phyloP scores from a whole-genome alignment of 202 grass and related monocot species.

The Elaeis oleifera region DNA sequence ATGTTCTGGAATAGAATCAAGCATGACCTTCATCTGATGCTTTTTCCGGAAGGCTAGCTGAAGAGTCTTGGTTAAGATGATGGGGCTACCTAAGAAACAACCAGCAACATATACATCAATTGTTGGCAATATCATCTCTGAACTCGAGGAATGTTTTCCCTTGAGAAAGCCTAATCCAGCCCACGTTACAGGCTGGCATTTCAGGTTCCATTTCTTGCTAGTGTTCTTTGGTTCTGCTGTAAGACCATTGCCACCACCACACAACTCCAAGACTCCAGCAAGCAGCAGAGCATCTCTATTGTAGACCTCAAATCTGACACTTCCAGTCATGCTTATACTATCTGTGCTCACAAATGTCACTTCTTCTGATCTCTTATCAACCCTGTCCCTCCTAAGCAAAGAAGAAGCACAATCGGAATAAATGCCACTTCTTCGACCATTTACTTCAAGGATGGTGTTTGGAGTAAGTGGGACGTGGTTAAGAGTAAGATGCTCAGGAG shows the following conservation, averaged over 20 bases:
- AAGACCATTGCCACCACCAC: slow-evolving; percentile 12
- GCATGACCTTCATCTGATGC: not conserved
- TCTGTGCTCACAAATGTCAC: slow-evolving; percentile 59
- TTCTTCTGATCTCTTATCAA: slow-evolving; percentile 32
- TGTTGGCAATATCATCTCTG: not conserved
- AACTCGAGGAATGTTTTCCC: not conserved
- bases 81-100: slow-evolving; percentile 6
- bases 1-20: not conserved
- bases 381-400: slow-evolving; percentile 38
- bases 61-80: slow-evolving; percentile 12
- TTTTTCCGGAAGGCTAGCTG: not conserved
- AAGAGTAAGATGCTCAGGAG: slow-evolving; percentile 32
- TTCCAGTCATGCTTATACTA: slow-evolving; percentile 38
- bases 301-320: slow-evolving; percentile 62
- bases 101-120: slow-evolving; percentile 14
- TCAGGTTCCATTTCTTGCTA: slow-evolving; percentile 45
- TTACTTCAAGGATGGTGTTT: slow-evolving; percentile 38
- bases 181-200: slow-evolving; percentile 31
- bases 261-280: slow-evolving; percentile 46
- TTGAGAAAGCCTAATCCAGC: slow-evolving; percentile 26
- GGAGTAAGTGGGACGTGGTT: slow-evolving; percentile 49
- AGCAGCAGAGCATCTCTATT: slow-evolving; percentile 38
- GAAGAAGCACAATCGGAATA: slow-evolving; percentile 25
- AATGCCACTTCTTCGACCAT: slow-evolving; percentile 20
- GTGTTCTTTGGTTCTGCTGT: not conserved